Conservation (phyloP, 768 basidiomycete genomes). For the Leccinellum albellum region DNA sequence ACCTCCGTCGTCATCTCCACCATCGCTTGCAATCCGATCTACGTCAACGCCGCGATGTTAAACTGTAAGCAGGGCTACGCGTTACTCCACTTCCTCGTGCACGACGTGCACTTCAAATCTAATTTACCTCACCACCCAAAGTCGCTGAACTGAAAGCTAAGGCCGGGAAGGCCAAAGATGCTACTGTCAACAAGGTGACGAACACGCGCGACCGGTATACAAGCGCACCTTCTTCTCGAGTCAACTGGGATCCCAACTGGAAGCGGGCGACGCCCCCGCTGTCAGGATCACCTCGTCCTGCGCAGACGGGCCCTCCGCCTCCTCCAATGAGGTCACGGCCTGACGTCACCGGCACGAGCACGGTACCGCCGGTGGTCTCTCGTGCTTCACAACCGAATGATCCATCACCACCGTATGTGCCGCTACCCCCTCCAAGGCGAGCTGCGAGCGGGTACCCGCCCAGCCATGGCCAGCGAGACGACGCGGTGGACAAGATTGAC, state of each 20-base stretch:
- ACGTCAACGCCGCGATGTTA: slow-evolving; percentile 18
- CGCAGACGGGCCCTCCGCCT: slow-evolving; percentile 22
- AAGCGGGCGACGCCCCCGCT: slow-evolving; percentile 44
- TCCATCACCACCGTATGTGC: slow-evolving; percentile 13
- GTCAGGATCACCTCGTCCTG: not conserved
- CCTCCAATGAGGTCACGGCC: slow-evolving; percentile 33
- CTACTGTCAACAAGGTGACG: slow-evolving; percentile 47
- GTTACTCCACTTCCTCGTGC: not conserved
- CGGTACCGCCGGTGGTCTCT: slow-evolving; percentile 3
- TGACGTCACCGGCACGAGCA: slow-evolving; percentile 7
- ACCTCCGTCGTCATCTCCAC: too few relatives aligned
- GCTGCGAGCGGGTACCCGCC: slow-evolving; percentile 25
- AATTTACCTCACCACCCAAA: slow-evolving; percentile 18
- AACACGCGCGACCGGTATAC: slow-evolving; percentile 52
- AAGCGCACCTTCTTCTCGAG: slow-evolving; percentile 58
- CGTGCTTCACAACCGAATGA: slow-evolving; percentile 13
- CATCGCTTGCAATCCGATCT: not conserved
- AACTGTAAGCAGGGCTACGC: slow-evolving; percentile 24
- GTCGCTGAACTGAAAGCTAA: slow-evolving; percentile 67
- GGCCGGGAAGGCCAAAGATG: slow-evolving; percentile 59
- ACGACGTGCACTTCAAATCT: not conserved
- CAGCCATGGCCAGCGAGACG: slow-evolving; percentile 1
- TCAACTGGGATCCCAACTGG: slow-evolving; percentile 59
- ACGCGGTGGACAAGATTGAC: slow-evolving; percentile 40
- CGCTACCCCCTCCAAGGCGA: slow-evolving; percentile 28